Evolutionary conservation across 2,329 filamentous ascomycete species (phyloP).

Genomic region (Plenodomus tracheiphilus): DNA sequence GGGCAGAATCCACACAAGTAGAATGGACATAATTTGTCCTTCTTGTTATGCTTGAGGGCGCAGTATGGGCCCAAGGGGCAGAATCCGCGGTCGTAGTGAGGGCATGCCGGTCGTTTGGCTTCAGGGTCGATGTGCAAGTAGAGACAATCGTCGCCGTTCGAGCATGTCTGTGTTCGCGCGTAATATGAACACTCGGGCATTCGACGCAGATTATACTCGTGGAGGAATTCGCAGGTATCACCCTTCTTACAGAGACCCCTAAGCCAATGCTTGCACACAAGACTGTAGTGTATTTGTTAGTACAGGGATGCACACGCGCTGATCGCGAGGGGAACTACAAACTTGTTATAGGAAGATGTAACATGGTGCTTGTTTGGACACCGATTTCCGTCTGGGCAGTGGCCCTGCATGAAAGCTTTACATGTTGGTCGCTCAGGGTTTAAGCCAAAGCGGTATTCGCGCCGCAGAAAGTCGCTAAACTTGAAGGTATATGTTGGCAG

Average conservation of each 20-base stretch:
- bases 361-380: constrained; percentile 82
- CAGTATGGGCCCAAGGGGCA: constrained; percentile 88
- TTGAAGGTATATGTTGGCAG: constrained; percentile 67
- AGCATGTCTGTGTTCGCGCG: constrained; percentile 89
- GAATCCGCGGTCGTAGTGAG: constrained; percentile 94
- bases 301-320: not conserved
- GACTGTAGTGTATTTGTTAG: constrained; percentile 41
- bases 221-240: constrained; percentile 93
- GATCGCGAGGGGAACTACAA: constrained; percentile 18
- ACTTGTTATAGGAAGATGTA: constrained; percentile 67
- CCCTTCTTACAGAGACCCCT: constrained; percentile 97
- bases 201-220: constrained; percentile 97
- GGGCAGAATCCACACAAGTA: constrained; percentile 96
- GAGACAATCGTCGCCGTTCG: constrained; percentile 93
- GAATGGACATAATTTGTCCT: constrained; percentile 72
- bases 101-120: constrained; percentile 61
- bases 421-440: constrained; percentile 72
- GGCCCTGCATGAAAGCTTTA: constrained; percentile 80
- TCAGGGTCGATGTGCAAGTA: constrained; percentile 89
- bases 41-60: constrained; percentile 84
- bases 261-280: constrained; percentile 99
- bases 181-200: constrained; percentile 99
- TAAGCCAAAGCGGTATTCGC: constrained; percentile 82
- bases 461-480: constrained; percentile 83
- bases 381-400: constrained; percentile 81